Conservation (phyloP, 441 rosid genomes). For the Brassica balearica region DNA sequence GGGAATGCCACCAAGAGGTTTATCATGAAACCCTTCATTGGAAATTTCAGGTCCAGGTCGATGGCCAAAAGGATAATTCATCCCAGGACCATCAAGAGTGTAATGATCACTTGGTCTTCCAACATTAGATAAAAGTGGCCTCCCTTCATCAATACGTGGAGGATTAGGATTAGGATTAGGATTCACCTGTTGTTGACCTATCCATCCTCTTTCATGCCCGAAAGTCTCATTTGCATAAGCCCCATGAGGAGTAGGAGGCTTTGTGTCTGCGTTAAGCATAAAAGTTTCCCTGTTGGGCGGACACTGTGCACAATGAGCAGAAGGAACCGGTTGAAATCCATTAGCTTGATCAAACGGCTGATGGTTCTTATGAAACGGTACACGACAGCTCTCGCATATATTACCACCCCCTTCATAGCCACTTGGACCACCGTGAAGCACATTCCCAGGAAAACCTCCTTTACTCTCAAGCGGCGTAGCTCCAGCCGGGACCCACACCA, state of each 20-base stretch:
- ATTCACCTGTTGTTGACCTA: slow-evolving; percentile 66
- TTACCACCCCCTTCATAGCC: slow-evolving; percentile 63
- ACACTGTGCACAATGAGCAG: slow-evolving; percentile 63
- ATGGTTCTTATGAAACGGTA: slow-evolving; percentile 65
- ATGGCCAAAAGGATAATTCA: slow-evolving; percentile 68
- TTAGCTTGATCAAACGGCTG: slow-evolving; percentile 70
- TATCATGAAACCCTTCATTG: slow-evolving; percentile 72
- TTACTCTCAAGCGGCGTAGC: slow-evolving; percentile 64
- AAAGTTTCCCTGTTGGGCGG: slow-evolving; percentile 62
- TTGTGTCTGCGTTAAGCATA: slow-evolving; percentile 63
- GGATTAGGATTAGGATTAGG: slow-evolving; percentile 47
- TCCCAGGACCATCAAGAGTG: slow-evolving; percentile 63
- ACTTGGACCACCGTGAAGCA: slow-evolving; percentile 61
- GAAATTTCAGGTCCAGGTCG: slow-evolving; percentile 69
- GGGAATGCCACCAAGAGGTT: slow-evolving; percentile 48
- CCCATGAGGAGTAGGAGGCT: slow-evolving; percentile 55
- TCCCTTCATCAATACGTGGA: slow-evolving; percentile 63
- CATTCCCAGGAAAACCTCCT: slow-evolving; percentile 80
- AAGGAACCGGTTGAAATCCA: slow-evolving; percentile 55
- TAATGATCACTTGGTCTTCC: slow-evolving; percentile 77
- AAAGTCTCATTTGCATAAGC: slow-evolving; percentile 63
- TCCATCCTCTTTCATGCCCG: slow-evolving; percentile 83
- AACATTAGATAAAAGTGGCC: slow-evolving; percentile 62
- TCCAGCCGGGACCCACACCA: slow-evolving; percentile 82
- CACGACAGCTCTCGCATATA: slow-evolving; percentile 71